phyloP scores from a whole-genome alignment of 306 rosid genomes.

The Gastrolobium villosum region DNA sequence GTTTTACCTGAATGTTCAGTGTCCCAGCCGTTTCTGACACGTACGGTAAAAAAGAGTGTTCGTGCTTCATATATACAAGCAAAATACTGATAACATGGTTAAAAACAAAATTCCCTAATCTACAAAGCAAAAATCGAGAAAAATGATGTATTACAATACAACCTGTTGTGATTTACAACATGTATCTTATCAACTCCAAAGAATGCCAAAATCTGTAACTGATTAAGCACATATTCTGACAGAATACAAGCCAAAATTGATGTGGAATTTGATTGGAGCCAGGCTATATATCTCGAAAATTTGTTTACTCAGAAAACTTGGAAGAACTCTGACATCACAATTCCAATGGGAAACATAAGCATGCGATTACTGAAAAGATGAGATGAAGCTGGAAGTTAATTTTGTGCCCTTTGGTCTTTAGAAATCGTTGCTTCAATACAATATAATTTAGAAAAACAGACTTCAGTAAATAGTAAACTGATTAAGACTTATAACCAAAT shows the following conservation, averaged over 20 bases:
- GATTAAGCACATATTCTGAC: slow-evolving; percentile 21
- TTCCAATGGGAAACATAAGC: slow-evolving; percentile 24
- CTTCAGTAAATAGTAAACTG: slow-evolving; percentile 34
- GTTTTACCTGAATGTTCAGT: too few species aligned
- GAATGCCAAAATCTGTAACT: slow-evolving; percentile 50
- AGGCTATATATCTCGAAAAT: slow-evolving; percentile 14
- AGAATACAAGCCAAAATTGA: slow-evolving; percentile 20
- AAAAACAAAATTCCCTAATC: slow-evolving; percentile 34
- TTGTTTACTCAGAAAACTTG: slow-evolving; percentile 24
- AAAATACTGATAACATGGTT: not conserved
- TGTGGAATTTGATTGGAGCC: not conserved
- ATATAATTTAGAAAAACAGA: slow-evolving; percentile 27
- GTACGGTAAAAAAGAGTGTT: too few species aligned
- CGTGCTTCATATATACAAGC: slow-evolving; percentile 1
- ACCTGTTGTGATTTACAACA: slow-evolving; percentile 37
- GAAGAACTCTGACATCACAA: slow-evolving; percentile 25
- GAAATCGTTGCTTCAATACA: slow-evolving; percentile 38
- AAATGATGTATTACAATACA: slow-evolving; percentile 35
- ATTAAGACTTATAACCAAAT: slow-evolving; percentile 31
- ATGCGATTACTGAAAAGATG: not conserved
- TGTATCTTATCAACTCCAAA: slow-evolving; percentile 40
- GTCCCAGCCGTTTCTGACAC: too few species aligned
- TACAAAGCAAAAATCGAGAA: slow-evolving; percentile 22
- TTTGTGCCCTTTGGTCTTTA: slow-evolving; percentile 27
- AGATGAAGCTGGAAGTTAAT: slow-evolving; percentile 14